Conservation (phyloP, 768 basidiomycete species). For the Suillus occidentalis region DNA sequence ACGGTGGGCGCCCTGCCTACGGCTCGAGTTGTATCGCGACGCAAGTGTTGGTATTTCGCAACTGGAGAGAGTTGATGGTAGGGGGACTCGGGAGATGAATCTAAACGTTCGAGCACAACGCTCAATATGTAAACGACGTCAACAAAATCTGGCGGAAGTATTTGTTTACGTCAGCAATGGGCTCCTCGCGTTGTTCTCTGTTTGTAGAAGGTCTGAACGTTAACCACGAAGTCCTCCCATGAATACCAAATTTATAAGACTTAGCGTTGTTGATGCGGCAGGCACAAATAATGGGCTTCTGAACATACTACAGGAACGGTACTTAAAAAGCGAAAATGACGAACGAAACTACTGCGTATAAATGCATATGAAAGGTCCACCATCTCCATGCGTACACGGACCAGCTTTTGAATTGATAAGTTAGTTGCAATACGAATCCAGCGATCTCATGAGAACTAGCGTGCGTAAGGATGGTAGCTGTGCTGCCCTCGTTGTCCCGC, state of each 20-base stretch:
- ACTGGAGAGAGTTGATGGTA: neutral
- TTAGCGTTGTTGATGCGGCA: no score
- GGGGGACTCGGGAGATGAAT: neutral
- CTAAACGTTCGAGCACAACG: neutral
- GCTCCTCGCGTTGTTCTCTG: neutral
- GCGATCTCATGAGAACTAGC: constrained; percentile 37
- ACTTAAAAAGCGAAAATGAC: neutral
- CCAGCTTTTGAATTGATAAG: constrained; percentile 10
- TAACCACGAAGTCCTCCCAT: no score
- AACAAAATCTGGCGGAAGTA: neutral
- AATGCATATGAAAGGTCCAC: constrained; percentile 8
- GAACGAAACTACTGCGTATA: constrained; percentile 6
- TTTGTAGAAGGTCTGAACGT: neutral
- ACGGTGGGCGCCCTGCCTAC: no score
- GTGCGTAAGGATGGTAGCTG: constrained; percentile 82
- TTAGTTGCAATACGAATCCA: constrained; percentile 8
- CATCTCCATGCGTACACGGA: constrained; percentile 1
- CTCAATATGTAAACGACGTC: neutral
- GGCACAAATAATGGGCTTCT: neutral
- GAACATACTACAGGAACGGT: constrained; percentile 4
- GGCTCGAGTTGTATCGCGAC: neutral
- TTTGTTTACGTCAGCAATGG: neutral
- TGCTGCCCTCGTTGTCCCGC: constrained; percentile 72
- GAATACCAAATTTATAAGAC: no score
- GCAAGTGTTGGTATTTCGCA: neutral